Base-by-base conservation (phyloP, 192 early-diverging fungal genomes). In the Allomyces macrogynus region DNA sequence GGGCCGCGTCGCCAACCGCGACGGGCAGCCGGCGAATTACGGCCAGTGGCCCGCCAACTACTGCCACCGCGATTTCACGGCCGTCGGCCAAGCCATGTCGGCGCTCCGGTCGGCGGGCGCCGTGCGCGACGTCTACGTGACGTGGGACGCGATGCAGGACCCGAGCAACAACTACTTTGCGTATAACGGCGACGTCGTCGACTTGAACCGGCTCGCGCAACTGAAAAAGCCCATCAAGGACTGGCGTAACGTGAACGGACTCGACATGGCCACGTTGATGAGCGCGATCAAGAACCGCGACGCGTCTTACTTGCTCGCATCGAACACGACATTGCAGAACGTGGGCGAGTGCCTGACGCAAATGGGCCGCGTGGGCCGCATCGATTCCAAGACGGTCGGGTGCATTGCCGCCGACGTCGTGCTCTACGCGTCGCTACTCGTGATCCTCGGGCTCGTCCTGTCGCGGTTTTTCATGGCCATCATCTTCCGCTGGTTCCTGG, bases 361-460 rank as follows among this genome's bases (percentile, higher is more conserved):
- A 23, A 78, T 87, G 61, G 81, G 89, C 76, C 80, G 84, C 63
- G 85, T 92, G 23, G 92, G 90, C 0, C 80, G 78, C 1, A 72
- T 95, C 61, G 91, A 95, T 70, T 75, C 84, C 24, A 80, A 79
- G 49, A 82, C 85, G 5, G 71, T 87, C 27, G 91, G 91, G 0
- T 95, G 92, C 73, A 85, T 91, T 43, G 77, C 87, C 5, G 83
- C 89, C 0, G 82, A 87, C 62, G 84, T 95, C 60, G 76, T 88
- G 10, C 74, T 91, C 20, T 92, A 87, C 64, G 77, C 87, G 12
- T 89, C 90, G 26, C 76, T 92, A 60, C 64, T 66, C 7, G 57
- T 79, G 67, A 79, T 77, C 62, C 43, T 77, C 5, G 68, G 72
- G 10, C 73, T 78, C 20, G 75, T 79, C 25, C 66, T 68, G 3